A percentile compares a stretch with the other conserved stretches of the same genome.
Conservation (phyloP, 805 yeast genomes). For the Lipomyces chichibuensis region DNA sequence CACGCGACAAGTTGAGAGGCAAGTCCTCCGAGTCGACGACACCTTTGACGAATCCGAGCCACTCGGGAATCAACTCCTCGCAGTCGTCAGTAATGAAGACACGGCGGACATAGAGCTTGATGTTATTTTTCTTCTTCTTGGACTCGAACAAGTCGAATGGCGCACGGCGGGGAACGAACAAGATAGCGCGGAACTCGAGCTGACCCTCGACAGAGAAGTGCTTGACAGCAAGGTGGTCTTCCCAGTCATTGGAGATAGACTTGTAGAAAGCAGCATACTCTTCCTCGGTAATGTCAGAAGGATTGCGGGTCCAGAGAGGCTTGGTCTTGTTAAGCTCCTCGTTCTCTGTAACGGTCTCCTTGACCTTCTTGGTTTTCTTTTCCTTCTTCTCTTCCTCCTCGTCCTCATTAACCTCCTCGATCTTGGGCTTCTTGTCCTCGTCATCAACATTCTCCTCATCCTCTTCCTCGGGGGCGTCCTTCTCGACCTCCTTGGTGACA, state of each 20-base stretch:
- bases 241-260: conserved; percentile 99
- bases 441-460: conserved; percentile 59
- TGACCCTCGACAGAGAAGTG: conserved; percentile 99
- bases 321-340: conserved; percentile 99
- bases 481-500: conserved; percentile 98
- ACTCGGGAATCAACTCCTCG: conserved; percentile 98
- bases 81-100: conserved; percentile 99
- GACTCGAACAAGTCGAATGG: conserved; percentile 98
- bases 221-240: conserved; percentile 98
- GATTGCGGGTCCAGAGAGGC: conserved; percentile 99
- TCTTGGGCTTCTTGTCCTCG: conserved; percentile 71
- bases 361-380: conserved; percentile 84
- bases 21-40: conserved; percentile 99
- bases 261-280: conserved; percentile 99
- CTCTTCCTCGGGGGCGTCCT: conserved; percentile 89
- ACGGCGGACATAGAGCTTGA: conserved; percentile 98
- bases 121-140: conserved; percentile 98
- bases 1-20: conserved; percentile 99
- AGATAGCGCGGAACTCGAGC: conserved; percentile 97
- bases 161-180: conserved; percentile 98
- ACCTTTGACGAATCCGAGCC: conserved; percentile 97
- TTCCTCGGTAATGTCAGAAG: conserved; percentile 95
- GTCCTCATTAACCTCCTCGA: conserved; percentile 72
- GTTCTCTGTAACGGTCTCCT: conserved; percentile 90
- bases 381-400: conserved; percentile 71